Base-by-base conservation (phyloP, 1,139 yeast species). In the Torulaspora pretoriensis region DNA sequence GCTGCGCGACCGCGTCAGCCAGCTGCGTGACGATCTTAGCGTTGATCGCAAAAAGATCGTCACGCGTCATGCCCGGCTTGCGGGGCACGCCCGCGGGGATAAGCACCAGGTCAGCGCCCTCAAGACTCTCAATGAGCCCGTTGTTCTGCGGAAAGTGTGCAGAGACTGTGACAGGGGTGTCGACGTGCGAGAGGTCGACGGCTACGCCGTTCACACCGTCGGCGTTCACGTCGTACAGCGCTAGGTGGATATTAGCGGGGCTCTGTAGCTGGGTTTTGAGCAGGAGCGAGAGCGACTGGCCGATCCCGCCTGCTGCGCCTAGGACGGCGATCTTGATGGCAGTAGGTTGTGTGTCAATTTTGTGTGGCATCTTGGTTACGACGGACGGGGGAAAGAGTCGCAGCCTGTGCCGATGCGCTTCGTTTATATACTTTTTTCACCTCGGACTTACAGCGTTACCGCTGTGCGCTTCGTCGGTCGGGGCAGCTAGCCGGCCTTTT, bases 41-140 rank as follows among this genome's bases (percentile, higher is more conserved):
- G 65, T 90, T 90, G 73, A 92, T 86, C 72, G 81, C 81, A 78
- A 90, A 88, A 66, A 90, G 77, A 66, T 90, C 97, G 67, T 90
- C 97, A 70, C 97, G 82, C 55, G 97, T 86, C 97, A 90, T 90
- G 57, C 97, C 97, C 47, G 97, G 97, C 74, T 90, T 90, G 74
- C 97, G 81, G 67, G 97, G 97, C 48, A 90, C 87, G 65, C 97
- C 97, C 40, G 97, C 97, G 52, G 97, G 96, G 65, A 90, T 85
- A 49, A 90, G 80, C 52, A 90, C 85, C 51, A 89, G 75, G 60
- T 84, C 85, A 23, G 95, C 74, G 41, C 80, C 84, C 42, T 75
- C 68, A 56, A 90, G 74, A 23, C 96, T 94, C 34, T 59, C 61
- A 40, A 66, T 60, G 34, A 80, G 65, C 8, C 81, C 83, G 30